Percentiles rank a stretch among this genome's conserved stretches.
Conservation (phyloP, 2,329 filamentous ascomycete genomes). For the Iodosphaeria phyllophila region DNA sequence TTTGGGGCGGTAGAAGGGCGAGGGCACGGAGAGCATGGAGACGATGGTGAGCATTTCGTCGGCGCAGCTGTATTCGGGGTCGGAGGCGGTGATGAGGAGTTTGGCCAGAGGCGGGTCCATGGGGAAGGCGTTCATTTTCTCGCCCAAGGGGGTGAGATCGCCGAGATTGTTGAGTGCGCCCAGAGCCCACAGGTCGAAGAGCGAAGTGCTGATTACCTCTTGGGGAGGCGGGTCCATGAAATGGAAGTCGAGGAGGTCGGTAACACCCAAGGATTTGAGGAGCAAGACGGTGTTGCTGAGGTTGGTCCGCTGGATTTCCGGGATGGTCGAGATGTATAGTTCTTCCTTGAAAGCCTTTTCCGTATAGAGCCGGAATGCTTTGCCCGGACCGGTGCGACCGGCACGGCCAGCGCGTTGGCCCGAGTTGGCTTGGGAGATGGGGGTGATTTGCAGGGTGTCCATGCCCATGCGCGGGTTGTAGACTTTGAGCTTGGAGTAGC, state of each 20-base stretch:
- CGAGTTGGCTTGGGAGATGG: slow-evolving; percentile 91
- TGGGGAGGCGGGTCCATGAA: slow-evolving; percentile 99
- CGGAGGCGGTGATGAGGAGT: slow-evolving; percentile 75
- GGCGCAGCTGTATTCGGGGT: slow-evolving; percentile 81
- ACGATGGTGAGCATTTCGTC: slow-evolving; percentile 98
- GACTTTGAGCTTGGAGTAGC: slow-evolving; percentile 94
- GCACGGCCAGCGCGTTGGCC: slow-evolving; percentile 87
- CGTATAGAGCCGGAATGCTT: slow-evolving; percentile 85
- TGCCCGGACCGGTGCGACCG: slow-evolving; percentile 84
- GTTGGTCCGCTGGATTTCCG: slow-evolving; percentile 93
- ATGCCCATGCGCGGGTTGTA: slow-evolving; percentile 99
- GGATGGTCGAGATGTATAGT: slow-evolving; percentile 90
- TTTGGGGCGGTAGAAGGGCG: slow-evolving; percentile 91
- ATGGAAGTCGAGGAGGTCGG: slow-evolving; percentile 87
- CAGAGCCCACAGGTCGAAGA: slow-evolving; percentile 94
- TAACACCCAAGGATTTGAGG: slow-evolving; percentile 85
- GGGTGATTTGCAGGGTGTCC: slow-evolving; percentile 95
- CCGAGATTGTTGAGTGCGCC: slow-evolving; percentile 88
- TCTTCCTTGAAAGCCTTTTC: slow-evolving; percentile 93
- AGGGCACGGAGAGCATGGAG: slow-evolving; percentile 91
- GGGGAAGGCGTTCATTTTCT: slow-evolving; percentile 90
- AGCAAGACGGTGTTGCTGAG: slow-evolving; percentile 87
- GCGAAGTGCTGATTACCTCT: slow-evolving; percentile 89
- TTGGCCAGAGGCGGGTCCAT: slow-evolving; percentile 97
- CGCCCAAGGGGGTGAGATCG: slow-evolving; percentile 70